Base-by-base conservation (phyloP, 352 stramenopile species). In the Peronosclerospora sorghi region DNA sequence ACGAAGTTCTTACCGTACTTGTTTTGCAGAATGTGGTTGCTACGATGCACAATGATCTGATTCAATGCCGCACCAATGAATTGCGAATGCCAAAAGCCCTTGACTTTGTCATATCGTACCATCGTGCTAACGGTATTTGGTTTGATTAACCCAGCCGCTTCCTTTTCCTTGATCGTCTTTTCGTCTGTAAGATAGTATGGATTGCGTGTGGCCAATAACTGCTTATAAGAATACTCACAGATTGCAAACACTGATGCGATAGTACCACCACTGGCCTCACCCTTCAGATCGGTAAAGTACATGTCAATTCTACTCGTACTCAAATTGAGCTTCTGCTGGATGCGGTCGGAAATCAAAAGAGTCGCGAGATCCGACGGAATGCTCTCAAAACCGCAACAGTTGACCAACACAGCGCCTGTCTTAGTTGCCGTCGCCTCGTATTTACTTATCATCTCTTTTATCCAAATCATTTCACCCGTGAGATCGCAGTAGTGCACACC, bases 401-500 rank as follows among this genome's bases (percentile, higher is more conserved):
- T 75, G 18, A 97, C 70, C 18, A 97, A 65, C 26, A 81, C 65
- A 1, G 85, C 82, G 23, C 86, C 86, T 4, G 67, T 77, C 42
- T 71, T 40, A 20, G 63, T 20, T 14, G 88, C 83, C 0, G 40
- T 62, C 0, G 41, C 47, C 23, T 71, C 56, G 45, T 86, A 94
- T 44, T 77, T 73, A 12, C 30, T 32, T 35, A 78, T 84, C 74
- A 96, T 95, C 15, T 75, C 43, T 15, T 82, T 56, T 24, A 94
- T 67, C 86, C 86, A 97, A 14, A 69, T 34, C 14, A 77, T 64
- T 59, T 97, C 90, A 24, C 86, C 87, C 1, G 87, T 96, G 36
- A 96, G 83, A 41, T 97, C 90, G 38, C 67, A 83, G 62, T 96
- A 96, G 65, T 96, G 66, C n/a, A 85, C 84, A 21, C 86, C 86